Percentiles rank a stretch among this genome's conserved stretches.
Conservation (phyloP, 768 basidiomycete genomes). For the Boletus reticuloceps region DNA sequence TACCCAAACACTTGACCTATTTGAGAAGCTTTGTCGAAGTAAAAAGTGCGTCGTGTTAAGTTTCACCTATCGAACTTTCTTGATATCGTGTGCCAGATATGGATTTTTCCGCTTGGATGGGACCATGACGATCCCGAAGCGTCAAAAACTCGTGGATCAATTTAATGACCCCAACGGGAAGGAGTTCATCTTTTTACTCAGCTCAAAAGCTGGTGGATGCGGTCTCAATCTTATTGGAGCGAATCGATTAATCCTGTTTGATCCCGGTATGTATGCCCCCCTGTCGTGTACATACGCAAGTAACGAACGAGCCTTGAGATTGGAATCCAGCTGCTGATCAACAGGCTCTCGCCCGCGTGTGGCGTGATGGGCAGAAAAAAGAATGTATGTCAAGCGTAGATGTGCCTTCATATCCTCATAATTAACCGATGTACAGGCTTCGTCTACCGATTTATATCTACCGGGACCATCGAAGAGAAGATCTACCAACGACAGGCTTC, state of each 20-base stretch:
- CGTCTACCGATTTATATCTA: slow-evolving; percentile 96
- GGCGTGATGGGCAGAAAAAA: slow-evolving; percentile 99
- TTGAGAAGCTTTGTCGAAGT: slow-evolving; percentile 81
- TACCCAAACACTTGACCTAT: slow-evolving; percentile 91
- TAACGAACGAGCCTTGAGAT: slow-evolving; percentile 45
- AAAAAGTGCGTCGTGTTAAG: slow-evolving; percentile 60
- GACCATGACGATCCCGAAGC: slow-evolving; percentile 87
- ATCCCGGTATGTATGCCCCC: slow-evolving; percentile 63
- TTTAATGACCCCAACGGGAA: slow-evolving; percentile 93
- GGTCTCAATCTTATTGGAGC: slow-evolving; percentile 98
- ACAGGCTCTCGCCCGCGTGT: slow-evolving; percentile 96
- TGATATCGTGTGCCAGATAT: slow-evolving; percentile 53
- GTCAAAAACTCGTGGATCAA: slow-evolving; percentile 94
- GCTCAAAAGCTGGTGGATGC: slow-evolving; percentile 94
- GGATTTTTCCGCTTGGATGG: slow-evolving; percentile 91
- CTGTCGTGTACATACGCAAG: neutral
- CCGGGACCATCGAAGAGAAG: slow-evolving; percentile 98
- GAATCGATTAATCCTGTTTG: slow-evolving; percentile 92
- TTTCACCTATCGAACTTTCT: neutral
- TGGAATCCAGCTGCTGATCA: slow-evolving; percentile 99
- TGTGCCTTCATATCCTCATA: neutral
- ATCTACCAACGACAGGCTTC: slow-evolving; percentile 97
- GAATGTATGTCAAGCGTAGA: slow-evolving; percentile 63
- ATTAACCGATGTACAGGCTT: slow-evolving; percentile 57
- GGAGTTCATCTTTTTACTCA: slow-evolving; percentile 92